Evolutionary conservation across 257 asterid species (phyloP).

Genomic region (Anisodus acutangulus): DNA sequence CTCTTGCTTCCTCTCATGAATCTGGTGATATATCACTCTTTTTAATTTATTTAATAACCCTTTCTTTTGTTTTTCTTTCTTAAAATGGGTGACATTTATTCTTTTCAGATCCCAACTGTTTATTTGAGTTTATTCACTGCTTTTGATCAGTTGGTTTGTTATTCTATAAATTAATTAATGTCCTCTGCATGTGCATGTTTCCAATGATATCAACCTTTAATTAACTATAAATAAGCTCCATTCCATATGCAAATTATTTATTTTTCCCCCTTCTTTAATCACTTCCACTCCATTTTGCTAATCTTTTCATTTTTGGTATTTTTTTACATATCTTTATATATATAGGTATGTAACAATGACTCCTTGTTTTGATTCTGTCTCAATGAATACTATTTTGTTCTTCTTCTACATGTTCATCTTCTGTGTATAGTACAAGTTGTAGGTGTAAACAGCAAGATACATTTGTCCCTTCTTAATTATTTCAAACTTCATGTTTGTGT

Average conservation of each 20-base stretch:
- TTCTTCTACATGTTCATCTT: background rate
- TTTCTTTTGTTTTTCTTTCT: background rate
- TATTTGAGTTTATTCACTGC: background rate
- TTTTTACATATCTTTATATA: background rate
- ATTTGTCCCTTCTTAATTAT: conserved; percentile 21
- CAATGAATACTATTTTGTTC: background rate
- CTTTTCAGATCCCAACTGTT: conserved; percentile 48
- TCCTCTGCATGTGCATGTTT: conserved; percentile 65
- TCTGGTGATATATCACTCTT: conserved; percentile 51
- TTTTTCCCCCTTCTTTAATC: conserved; percentile 40
- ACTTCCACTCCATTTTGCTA: conserved; percentile 33
- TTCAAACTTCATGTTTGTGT: background rate
- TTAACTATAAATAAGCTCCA: conserved; percentile 36
- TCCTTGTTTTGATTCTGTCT: conserved; percentile 3
- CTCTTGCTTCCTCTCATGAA: conserved; percentile 62
- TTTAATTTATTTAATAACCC: background rate
- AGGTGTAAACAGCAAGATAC: background rate
- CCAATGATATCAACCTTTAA: conserved; percentile 47
- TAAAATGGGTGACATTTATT: conserved; percentile 30
- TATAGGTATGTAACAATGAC: background rate
- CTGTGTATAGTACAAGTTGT: background rate
- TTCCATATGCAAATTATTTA: conserved; percentile 40
- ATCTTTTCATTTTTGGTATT: background rate
- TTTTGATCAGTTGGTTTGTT: conserved; percentile 15
- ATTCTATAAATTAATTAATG: background rate